These are phyloP conservation scores for Neotropicomus parvogracilis DNA, from an alignment of 1,284 basidiomycete species.

Conservation along the genomic window DNA sequence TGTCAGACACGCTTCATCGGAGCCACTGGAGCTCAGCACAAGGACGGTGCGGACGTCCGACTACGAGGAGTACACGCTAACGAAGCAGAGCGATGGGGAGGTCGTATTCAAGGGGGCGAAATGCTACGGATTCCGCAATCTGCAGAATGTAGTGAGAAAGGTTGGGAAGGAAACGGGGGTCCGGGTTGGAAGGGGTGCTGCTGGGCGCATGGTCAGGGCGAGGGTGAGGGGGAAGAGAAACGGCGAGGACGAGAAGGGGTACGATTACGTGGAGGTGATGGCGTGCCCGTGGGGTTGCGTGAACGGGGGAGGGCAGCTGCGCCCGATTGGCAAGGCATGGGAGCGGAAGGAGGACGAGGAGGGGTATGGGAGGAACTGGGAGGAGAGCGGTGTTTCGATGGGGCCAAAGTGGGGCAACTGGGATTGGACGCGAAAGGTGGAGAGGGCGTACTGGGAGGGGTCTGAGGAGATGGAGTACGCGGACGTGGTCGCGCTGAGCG, in stretches of 20 bases:
- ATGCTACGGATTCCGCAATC: constrained; percentile 96
- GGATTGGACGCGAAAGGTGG: constrained; percentile 77
- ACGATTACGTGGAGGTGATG: constrained; percentile 99
- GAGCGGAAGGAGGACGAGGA: constrained; percentile 51
- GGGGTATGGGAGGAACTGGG: constrained; percentile 57
- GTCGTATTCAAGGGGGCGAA: constrained; percentile 89
- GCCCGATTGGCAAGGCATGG: constrained; percentile 41
- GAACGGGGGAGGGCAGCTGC: constrained; percentile 94
- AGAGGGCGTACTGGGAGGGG: constrained; percentile 70
- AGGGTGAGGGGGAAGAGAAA: constrained; percentile 35
- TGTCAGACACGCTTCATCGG: constrained; percentile 38
- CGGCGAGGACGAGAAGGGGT: constrained; percentile 44
- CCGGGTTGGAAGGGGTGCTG: constrained; percentile 63
- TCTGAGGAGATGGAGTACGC: constrained; percentile 43
- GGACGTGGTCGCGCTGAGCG: constrained; percentile 42
- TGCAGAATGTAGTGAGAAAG: constrained; percentile 95
- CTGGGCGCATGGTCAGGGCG: constrained; percentile 46
- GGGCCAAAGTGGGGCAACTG: constrained; percentile 66
- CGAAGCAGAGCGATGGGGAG: constrained; percentile 47
- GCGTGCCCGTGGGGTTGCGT: constrained; percentile 97
- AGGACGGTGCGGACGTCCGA: constrained; percentile 53
- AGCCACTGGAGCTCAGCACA: constrained; percentile 51
- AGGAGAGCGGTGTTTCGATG: constrained; percentile 44
- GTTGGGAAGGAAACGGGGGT: constrained; percentile 84
- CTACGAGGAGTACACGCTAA: constrained; percentile 63